These are phyloP conservation scores for Acer campestre DNA, from an alignment of 345 rosid species.

Conservation along the genomic window DNA sequence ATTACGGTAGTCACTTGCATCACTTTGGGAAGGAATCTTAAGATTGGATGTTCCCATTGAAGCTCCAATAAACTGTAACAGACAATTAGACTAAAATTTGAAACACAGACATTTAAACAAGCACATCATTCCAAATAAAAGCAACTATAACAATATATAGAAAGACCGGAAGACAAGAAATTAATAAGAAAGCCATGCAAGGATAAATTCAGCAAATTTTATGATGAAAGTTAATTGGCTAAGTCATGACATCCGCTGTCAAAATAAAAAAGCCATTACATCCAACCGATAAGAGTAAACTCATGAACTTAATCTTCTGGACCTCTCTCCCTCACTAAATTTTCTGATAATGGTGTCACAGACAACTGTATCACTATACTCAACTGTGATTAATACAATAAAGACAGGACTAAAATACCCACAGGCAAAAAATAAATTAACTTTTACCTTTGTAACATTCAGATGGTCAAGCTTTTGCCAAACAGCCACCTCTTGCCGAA, in stretches of 20 bases:
- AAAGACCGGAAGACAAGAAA: not conserved
- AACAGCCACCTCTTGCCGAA: conserved; percentile 84
- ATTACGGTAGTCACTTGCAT: conserved; percentile 39
- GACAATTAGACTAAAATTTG: conserved; percentile 6
- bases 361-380: not conserved
- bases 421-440: not conserved
- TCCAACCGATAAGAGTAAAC: not conserved
- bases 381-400: not conserved
- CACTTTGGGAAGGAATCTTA: conserved; percentile 49
- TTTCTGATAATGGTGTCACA: not conserved
- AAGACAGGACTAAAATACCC: not conserved
- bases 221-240: not conserved
- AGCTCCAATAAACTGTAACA: conserved; percentile 72
- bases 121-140: not conserved
- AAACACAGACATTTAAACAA: not conserved
- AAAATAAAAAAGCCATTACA: not conserved
- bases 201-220: not conserved
- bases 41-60: conserved; percentile 89
- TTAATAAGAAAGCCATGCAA: not conserved
- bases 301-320: conserved; percentile 3
- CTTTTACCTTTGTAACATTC: conserved; percentile 70
- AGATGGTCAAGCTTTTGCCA: conserved; percentile 92
- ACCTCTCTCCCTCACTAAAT: not conserved
- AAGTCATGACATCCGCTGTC: not conserved
- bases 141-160: not conserved